Conservation (phyloP, 2,329 filamentous ascomycete species). For the Cladophialophora bantiana region DNA sequence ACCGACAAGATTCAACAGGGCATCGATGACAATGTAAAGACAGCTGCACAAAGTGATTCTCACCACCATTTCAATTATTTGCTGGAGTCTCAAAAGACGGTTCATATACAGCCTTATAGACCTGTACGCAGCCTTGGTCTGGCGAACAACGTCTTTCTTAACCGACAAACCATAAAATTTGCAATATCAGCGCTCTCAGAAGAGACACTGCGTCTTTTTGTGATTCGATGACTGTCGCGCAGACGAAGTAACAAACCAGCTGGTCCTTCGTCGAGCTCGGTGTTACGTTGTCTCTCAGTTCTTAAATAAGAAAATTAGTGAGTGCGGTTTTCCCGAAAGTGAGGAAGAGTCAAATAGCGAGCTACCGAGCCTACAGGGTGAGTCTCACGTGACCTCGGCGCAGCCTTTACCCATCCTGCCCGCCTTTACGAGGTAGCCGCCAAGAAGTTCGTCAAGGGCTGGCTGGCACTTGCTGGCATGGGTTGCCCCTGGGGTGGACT, state of each 20-base stretch:
- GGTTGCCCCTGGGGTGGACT: not conserved
- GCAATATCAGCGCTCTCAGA: constrained; percentile 20
- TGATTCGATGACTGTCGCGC: constrained; percentile 22
- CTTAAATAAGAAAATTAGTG: constrained; percentile 27
- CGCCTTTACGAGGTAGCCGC: not conserved
- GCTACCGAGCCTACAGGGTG: too few relatives aligned
- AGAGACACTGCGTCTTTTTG: constrained; percentile 27
- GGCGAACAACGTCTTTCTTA: constrained; percentile 25
- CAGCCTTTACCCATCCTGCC: too few relatives aligned
- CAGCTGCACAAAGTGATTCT: constrained; percentile 10
- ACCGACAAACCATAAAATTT: constrained; percentile 10
- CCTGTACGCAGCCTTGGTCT: constrained; percentile 26
- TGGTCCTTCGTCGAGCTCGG: constrained; percentile 15
- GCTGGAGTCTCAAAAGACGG: constrained; percentile 28
- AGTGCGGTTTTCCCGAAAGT: constrained; percentile 30
- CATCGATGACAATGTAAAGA: constrained; percentile 32
- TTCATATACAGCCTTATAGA: constrained; percentile 18
- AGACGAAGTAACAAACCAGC: constrained; percentile 30
- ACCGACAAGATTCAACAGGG: not conserved
- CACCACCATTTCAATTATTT: constrained; percentile 24
- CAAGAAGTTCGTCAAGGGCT: not conserved
- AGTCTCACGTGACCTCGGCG: too few relatives aligned
- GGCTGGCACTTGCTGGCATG: not conserved
- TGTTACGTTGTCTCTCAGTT: constrained; percentile 19
- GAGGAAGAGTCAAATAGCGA: too few relatives aligned